Conservation (phyloP, 1,284 basidiomycete species). For the Leucoagaricus sp. region DNA sequence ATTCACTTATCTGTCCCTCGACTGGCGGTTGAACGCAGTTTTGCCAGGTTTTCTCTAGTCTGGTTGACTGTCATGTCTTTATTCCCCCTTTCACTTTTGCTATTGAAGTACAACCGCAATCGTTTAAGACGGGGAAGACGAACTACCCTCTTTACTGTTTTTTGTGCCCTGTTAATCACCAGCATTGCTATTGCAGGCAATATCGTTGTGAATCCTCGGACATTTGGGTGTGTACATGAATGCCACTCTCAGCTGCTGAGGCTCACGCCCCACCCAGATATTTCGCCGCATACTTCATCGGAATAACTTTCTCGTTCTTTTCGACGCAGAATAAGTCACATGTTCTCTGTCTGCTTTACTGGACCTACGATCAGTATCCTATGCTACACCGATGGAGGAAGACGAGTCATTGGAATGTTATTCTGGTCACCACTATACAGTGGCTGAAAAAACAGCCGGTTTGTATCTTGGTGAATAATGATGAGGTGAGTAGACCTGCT, state of each 20-base stretch:
- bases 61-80: constrained; percentile 67
- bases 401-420: constrained; percentile 43
- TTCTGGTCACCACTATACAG: constrained; percentile 46
- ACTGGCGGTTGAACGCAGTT: constrained; percentile 25
- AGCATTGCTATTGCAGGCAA: constrained; percentile 59
- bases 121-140: constrained; percentile 47
- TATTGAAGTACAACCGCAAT: constrained; percentile 67
- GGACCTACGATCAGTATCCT: constrained; percentile 64
- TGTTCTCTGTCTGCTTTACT: constrained; percentile 54
- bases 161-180: constrained; percentile 46
- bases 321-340: constrained; percentile 52
- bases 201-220: constrained; percentile 53
- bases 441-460: constrained; percentile 53
- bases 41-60: constrained; percentile 49
- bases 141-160: constrained; percentile 40
- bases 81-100: constrained; percentile 60
- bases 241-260: no score
- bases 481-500: constrained; percentile 10
- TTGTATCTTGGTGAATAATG: constrained; percentile 37
- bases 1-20: not conserved
- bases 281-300: constrained; percentile 60
- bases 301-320: constrained; percentile 47
- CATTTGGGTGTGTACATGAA: constrained; percentile 45
- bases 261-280: constrained; percentile 42
- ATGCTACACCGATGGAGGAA: constrained; percentile 39